Conservation (phyloP, 805 yeast genomes). For the Wickerhamomyces bisporus region DNA sequence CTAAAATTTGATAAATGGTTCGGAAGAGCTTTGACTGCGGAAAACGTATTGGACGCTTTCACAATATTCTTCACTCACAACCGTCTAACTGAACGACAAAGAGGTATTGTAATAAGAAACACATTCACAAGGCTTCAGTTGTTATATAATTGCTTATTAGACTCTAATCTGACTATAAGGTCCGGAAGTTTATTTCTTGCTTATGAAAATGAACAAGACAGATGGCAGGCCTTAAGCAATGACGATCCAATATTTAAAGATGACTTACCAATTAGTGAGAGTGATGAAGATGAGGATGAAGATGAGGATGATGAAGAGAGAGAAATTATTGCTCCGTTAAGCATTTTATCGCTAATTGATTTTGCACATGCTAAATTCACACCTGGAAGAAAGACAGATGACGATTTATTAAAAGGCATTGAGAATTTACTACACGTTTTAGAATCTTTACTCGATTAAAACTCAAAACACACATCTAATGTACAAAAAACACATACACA, state of each 20-base stretch:
- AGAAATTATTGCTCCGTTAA: constrained; percentile 34
- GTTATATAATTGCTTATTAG: constrained; percentile 58
- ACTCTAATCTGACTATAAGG: constrained; percentile 56
- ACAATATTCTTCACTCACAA: constrained; percentile 39
- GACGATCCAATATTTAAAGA: constrained; percentile 37
- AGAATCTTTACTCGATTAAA: constrained; percentile 18
- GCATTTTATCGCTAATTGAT: constrained; percentile 69
- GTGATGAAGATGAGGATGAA: constrained; percentile 30
- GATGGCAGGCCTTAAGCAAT: constrained; percentile 43
- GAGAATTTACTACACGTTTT: constrained; percentile 50
- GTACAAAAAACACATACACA: background rate
- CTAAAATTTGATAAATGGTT: constrained; percentile 56
- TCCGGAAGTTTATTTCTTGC: constrained; percentile 72
- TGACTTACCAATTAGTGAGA: constrained; percentile 28
- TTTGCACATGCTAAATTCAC: constrained; percentile 79
- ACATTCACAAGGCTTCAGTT: constrained; percentile 59
- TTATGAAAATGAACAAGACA: constrained; percentile 58
- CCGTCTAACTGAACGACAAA: constrained; percentile 27
- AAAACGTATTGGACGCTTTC: constrained; percentile 42
- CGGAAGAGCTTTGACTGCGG: constrained; percentile 55
- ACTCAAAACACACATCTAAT: background rate
- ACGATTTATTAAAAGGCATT: constrained; percentile 63
- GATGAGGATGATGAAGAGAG: constrained; percentile 26
- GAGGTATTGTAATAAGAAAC: constrained; percentile 34
- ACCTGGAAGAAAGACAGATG: constrained; percentile 69